A percentile compares a stretch with the other conserved stretches of the same genome.
Conservation (phyloP, 352 stramenopile genomes). For the Achlya hypogyna region DNA sequence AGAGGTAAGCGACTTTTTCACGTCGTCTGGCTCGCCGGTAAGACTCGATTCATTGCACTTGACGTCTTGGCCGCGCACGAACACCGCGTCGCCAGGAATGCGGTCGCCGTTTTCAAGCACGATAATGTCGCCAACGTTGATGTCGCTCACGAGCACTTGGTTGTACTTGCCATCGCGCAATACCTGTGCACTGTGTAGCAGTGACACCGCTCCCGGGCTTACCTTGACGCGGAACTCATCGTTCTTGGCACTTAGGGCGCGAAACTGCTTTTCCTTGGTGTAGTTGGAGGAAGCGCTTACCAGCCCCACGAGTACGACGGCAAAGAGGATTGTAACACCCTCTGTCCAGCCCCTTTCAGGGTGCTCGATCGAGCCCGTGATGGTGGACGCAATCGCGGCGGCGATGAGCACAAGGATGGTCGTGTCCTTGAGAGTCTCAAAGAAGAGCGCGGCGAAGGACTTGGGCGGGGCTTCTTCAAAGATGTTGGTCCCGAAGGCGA, state of each 20-base stretch:
- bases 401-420: slow-evolving; percentile 87
- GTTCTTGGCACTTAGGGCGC: slow-evolving; percentile 75
- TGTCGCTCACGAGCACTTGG: slow-evolving; percentile 57
- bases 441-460: slow-evolving; percentile 63
- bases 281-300: slow-evolving; percentile 96
- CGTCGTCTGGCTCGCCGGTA: slow-evolving; percentile 93
- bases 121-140: slow-evolving; percentile 83
- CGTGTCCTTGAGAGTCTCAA: slow-evolving; percentile 84
- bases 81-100: slow-evolving; percentile 90
- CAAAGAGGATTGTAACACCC: slow-evolving; percentile 89
- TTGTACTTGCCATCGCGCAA: slow-evolving; percentile 53
- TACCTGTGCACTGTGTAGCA: background rate
- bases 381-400: slow-evolving; percentile 75
- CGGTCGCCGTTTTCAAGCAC: slow-evolving; percentile 90
- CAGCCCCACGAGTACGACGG: slow-evolving; percentile 90
- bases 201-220: background rate
- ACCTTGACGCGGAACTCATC: slow-evolving; percentile 84
- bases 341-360: slow-evolving; percentile 88
- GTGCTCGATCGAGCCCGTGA: slow-evolving; percentile 71
- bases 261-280: slow-evolving; percentile 89
- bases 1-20: slow-evolving; percentile 63
- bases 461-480: slow-evolving; percentile 79
- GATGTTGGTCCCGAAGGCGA: slow-evolving; percentile 49
- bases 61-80: slow-evolving; percentile 88
- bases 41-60: slow-evolving; percentile 94